These are phyloP conservation scores for Trichoderma hamatum DNA, from an alignment of 2,329 filamentous ascomycete species.

Conservation along the genomic window DNA sequence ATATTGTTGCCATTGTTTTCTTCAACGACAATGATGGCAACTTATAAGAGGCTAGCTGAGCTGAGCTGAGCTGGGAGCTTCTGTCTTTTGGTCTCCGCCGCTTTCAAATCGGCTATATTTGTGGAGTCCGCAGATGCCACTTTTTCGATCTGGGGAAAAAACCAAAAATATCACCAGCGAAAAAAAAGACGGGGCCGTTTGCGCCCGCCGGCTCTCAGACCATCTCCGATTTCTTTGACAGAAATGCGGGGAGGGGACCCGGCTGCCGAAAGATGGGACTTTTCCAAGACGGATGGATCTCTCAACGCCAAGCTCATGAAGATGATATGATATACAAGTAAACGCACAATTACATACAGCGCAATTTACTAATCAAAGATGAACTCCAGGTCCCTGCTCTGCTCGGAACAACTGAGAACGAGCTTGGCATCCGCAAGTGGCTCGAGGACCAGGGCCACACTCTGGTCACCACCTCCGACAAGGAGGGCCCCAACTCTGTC, in stretches of 20 bases:
- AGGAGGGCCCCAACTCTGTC: conserved; percentile 88
- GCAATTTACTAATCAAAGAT: not conserved
- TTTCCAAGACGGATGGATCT: not conserved
- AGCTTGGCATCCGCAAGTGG: conserved; percentile 96
- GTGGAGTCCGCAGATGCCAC: conserved; percentile 8
- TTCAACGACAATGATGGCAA: not conserved
- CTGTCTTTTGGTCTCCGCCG: not conserved
- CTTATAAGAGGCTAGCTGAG: no score
- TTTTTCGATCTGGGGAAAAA: not conserved
- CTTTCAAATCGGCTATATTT: not conserved
- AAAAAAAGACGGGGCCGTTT: not conserved
- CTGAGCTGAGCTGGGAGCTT: not conserved
- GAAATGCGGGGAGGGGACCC: conserved; percentile 25
- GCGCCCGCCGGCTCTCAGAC: not conserved
- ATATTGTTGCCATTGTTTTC: not conserved
- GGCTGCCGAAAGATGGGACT: not conserved
- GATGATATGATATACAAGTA: no score
- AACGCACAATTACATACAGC: not conserved
- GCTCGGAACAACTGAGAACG: conserved; percentile 95
- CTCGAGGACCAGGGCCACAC: conserved; percentile 97
- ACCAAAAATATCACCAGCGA: not conserved
- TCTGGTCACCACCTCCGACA: conserved; percentile 95
- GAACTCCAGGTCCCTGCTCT: conserved; percentile 70
- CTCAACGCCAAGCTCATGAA: not conserved
- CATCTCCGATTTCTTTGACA: not conserved